Conservation (phyloP, 257 asterid species). For the Solanum etuberosum region DNA sequence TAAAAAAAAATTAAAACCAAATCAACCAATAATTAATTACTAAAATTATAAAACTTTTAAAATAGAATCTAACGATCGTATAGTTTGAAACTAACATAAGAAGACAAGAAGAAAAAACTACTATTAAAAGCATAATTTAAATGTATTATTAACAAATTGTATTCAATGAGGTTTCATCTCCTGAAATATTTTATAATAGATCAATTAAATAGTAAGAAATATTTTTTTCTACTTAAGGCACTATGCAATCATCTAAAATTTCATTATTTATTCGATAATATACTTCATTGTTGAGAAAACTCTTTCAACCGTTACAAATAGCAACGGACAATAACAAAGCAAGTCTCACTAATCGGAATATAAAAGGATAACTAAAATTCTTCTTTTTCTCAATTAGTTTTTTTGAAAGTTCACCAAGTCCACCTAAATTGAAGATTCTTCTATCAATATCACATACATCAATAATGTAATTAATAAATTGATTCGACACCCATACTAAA, state of each 20-base stretch:
- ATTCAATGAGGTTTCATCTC: neutral
- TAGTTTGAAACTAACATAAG: neutral
- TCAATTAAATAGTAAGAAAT: no score
- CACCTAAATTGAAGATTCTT: neutral
- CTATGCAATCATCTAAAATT: neutral
- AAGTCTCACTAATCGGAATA: neutral
- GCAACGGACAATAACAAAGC: neutral
- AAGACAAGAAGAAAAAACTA: neutral
- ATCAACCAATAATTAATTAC: neutral
- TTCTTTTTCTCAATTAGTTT: neutral
- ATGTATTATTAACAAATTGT: neutral
- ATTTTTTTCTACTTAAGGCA: no score
- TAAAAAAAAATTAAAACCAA: no score
- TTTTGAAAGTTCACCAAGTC: neutral
- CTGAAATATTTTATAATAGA: no score
- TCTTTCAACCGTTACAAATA: neutral
- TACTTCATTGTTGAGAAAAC: neutral
- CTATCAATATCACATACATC: neutral
- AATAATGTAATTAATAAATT: neutral
- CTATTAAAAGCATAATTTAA: neutral
- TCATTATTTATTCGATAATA: neutral
- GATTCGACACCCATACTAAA: neutral
- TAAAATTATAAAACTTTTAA: no score
- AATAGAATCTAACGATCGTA: no score
- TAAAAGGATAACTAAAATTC: neutral